Base-by-base conservation (phyloP, 495 filamentous ascomycete genomes). In the Filosporella fistucella region DNA sequence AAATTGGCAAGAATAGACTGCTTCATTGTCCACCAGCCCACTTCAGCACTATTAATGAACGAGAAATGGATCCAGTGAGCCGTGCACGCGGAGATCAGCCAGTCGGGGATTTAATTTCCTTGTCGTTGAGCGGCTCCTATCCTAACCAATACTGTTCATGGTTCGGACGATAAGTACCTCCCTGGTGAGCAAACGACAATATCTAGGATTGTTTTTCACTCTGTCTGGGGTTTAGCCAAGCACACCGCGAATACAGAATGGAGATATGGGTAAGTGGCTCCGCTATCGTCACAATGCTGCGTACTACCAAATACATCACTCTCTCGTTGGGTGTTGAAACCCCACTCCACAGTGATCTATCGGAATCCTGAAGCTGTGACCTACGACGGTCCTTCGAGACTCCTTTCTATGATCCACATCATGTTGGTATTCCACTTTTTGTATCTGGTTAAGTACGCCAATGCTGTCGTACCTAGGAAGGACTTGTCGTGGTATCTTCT, bases 221-320 rank as follows among this genome's bases (percentile, higher is more conserved):
- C n/a, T n/a, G n/a, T n/a, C n/a, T n/a, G n/a, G n/a, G n/a, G n/a
- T n/a, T n/a, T 7, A 14, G 41, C 41, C 41, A 44, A 44, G 41
- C 30, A 28, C 30, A 16, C 26, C 13, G 26, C 20, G 41, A 32
- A 29, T 18, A 6, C 14, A 12, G 41, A 20, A 20, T n/a, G 24
- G 17, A 42, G n/a, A 17, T n/a, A 32, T 44, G 41, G 41, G n/a
- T 32, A 33, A 24, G 41, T 20, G 41, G 41, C 41, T 44, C 41
- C 24, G 23, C 26, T 18, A 17, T 14, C n/a, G n/a, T n/a, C n/a
- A n/a, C n/a, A 14, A 18, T 26, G 13, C 8, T 28, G 12, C 12
- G 26, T 44, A 4, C 16, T 17, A 11, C 16, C 18, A 9, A 32
- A 17, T 44, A 13, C 26, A 44, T 16, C 18, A 30, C 20, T 44